Evolutionary conservation across 768 basidiomycete genomes (phyloP).

Genomic region (Lentinula boryana): DNA sequence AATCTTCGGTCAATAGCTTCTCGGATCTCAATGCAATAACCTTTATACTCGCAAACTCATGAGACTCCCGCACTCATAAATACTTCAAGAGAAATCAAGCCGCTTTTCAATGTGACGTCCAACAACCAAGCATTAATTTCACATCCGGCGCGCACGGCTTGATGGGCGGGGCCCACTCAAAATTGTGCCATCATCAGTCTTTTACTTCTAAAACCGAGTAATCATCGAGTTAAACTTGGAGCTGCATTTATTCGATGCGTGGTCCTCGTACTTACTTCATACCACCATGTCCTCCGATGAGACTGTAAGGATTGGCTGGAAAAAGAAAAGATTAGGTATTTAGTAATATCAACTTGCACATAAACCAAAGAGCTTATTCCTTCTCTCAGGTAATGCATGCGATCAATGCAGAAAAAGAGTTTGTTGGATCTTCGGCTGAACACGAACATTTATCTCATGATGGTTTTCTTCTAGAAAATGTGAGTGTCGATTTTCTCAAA

Average conservation of each 20-base stretch:
- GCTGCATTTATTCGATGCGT: neutral
- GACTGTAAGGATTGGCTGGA: slow-evolving; percentile 15
- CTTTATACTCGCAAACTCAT: neutral
- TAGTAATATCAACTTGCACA: neutral
- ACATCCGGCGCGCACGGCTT: no score
- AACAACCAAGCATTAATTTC: no score
- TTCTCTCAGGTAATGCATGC: slow-evolving; percentile 30
- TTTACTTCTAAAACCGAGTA: neutral
- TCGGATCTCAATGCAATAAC: neutral
- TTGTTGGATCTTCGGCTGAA: neutral
- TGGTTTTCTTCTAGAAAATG: slow-evolving; percentile 29
- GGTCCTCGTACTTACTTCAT: neutral
- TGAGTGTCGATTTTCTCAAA: slow-evolving; percentile 17
- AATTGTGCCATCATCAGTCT: neutral
- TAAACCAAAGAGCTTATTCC: neutral
- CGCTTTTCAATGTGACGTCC: no score
- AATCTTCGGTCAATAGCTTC: neutral
- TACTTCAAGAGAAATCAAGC: neutral
- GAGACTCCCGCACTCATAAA: neutral
- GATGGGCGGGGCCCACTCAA: no score
- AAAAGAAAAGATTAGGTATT: slow-evolving; percentile 30
- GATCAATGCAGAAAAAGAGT: slow-evolving; percentile 26
- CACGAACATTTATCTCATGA: no score
- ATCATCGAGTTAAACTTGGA: neutral
- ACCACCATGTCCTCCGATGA: slow-evolving; percentile 6